Conservation (phyloP, 345 rosid genomes). For the Luvunga scandens region DNA sequence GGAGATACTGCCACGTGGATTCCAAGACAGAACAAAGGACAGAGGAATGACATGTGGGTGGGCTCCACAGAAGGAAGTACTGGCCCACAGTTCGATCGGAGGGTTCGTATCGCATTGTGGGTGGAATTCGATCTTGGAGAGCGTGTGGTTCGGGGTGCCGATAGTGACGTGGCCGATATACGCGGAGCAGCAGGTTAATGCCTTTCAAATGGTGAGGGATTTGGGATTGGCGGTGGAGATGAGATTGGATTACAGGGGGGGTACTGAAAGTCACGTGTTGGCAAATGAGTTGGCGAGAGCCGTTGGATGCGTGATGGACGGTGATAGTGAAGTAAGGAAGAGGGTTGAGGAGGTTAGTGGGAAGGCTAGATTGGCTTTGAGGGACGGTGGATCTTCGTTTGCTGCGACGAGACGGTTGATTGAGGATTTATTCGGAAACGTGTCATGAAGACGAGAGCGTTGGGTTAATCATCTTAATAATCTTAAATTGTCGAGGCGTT, state of each 20-base stretch:
- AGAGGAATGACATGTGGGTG: conserved; percentile 21
- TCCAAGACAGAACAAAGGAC: conserved; percentile 20
- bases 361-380: conserved; percentile 12
- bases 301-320: conserved; percentile 23
- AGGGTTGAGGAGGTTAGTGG: conserved; percentile 19
- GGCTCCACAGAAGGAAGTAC: conserved; percentile 31
- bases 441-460: background rate
- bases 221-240: conserved; percentile 23
- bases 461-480: background rate
- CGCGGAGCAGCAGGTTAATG: conserved; percentile 38
- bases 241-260: background rate
- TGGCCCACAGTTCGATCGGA: conserved; percentile 24
- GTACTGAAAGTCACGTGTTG: background rate
- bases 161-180: conserved; percentile 33
- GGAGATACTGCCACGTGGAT: conserved; percentile 30
- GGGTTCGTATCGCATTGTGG: conserved; percentile 47
- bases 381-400: conserved; percentile 33
- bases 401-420: conserved; percentile 14
- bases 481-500: background rate
- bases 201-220: conserved; percentile 26
- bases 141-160: conserved; percentile 33
- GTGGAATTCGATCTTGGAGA: conserved; percentile 44
- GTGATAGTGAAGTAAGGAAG: conserved; percentile 1
- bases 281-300: conserved; percentile 28
- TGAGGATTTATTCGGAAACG: conserved; percentile 6